These are phyloP conservation scores for Striga asiatica DNA, from an alignment of 257 asterid species.

Conservation along the genomic window DNA sequence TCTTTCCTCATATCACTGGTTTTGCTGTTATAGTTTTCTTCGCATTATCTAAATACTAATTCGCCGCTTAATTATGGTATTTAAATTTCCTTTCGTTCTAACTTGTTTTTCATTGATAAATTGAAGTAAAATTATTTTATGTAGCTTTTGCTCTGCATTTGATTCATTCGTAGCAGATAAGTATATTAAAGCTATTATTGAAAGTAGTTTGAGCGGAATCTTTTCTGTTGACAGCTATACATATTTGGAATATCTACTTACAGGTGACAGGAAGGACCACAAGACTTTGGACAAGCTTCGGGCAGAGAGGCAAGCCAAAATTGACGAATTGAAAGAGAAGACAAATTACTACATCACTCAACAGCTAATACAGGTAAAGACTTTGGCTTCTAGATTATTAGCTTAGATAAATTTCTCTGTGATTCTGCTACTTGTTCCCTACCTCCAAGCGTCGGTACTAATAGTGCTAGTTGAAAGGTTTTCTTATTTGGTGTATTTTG, in stretches of 20 bases:
- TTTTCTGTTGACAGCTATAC: conserved; percentile 9
- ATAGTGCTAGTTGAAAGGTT: background rate
- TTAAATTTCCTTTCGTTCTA: background rate
- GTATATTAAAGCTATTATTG: background rate
- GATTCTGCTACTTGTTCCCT: background rate
- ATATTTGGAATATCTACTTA: background rate
- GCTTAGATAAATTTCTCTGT: background rate
- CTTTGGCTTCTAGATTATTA: conserved; percentile 1
- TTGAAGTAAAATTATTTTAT: too few relatives aligned
- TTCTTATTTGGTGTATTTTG: too few relatives aligned
- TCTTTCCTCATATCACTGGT: background rate
- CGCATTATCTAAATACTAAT: background rate
- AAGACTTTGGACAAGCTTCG: conserved; percentile 67
- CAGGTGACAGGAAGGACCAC: conserved; percentile 73
- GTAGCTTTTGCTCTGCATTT: conserved; percentile 8
- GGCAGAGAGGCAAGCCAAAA: conserved; percentile 76
- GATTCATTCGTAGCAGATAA: background rate
- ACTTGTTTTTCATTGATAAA: too few relatives aligned
- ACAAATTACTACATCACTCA: conserved; percentile 78
- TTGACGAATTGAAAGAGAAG: conserved; percentile 86
- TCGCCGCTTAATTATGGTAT: background rate
- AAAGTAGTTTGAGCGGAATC: background rate
- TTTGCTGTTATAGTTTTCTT: background rate
- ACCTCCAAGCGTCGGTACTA: background rate
- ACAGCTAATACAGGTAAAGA: conserved; percentile 78